These are phyloP conservation scores for Piloderma croceum DNA, from an alignment of 768 basidiomycete species.

Conservation along the genomic window DNA sequence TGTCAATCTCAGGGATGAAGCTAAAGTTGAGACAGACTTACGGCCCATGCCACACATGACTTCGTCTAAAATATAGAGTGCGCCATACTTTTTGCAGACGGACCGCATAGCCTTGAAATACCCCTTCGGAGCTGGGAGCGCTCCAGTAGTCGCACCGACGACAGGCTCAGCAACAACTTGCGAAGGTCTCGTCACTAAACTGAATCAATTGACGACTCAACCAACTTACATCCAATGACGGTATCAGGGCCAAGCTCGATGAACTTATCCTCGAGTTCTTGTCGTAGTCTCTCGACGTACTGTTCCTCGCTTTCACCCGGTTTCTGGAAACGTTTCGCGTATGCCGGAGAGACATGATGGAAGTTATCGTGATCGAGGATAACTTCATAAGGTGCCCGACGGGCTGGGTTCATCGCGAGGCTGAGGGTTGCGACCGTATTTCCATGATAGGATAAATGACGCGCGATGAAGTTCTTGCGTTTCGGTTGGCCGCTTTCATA, in stretches of 20 bases:
- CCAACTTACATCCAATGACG: constrained; percentile 68
- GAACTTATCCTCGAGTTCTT: constrained; percentile 85
- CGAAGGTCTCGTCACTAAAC: not conserved
- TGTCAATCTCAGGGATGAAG: too few species aligned
- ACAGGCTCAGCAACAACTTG: constrained; percentile 82
- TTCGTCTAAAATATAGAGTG: constrained; percentile 83
- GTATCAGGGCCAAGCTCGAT: constrained; percentile 75
- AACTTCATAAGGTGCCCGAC: constrained; percentile 63
- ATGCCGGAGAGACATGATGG: constrained; percentile 86
- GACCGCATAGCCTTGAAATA: constrained; percentile 84
- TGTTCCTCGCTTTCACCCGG: constrained; percentile 68
- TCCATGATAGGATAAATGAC: constrained; percentile 78
- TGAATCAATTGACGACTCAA: constrained; percentile 1
- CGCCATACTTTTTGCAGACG: constrained; percentile 72
- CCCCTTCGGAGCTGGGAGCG: constrained; percentile 70
- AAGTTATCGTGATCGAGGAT: constrained; percentile 63
- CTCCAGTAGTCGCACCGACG: constrained; percentile 80
- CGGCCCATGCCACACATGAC: constrained; percentile 92
- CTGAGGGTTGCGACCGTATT: constrained; percentile 72
- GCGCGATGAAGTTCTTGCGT: constrained; percentile 74
- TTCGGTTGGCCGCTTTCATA: constrained; percentile 62
- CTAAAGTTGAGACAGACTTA: constrained; percentile 38
- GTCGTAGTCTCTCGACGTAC: constrained; percentile 70
- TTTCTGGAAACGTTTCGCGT: constrained; percentile 71
- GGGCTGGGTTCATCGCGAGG: constrained; percentile 57